phyloP scores from a whole-genome alignment of 257 asterid genomes.

The Solanum paucissectum region DNA sequence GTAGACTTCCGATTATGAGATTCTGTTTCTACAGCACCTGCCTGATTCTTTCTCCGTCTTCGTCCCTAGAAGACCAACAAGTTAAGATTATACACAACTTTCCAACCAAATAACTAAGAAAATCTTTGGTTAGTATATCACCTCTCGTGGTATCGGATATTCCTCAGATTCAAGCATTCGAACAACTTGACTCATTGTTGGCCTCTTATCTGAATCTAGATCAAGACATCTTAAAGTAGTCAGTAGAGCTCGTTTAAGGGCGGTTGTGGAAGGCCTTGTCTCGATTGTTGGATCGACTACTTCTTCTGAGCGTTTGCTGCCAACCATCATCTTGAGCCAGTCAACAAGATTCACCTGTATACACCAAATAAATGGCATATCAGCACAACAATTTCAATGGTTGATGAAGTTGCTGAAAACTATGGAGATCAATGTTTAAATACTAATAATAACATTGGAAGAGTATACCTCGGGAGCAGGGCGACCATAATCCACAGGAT shows the following conservation, averaged over 20 bases:
- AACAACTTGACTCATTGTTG: conserved; percentile 77
- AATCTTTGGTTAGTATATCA: not conserved
- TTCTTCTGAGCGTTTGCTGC: conserved; percentile 44
- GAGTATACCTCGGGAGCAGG: conserved; percentile 52
- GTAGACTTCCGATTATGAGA: conserved; percentile 9
- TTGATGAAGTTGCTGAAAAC: not conserved
- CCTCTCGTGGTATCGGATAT: conserved; percentile 71
- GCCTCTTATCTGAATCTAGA: conserved; percentile 67
- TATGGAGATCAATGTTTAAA: not conserved
- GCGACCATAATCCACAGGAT: conserved; percentile 68
- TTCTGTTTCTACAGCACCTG: not conserved
- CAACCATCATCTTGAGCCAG: conserved; percentile 91
- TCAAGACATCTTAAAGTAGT: conserved; percentile 77
- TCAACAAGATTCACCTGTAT: conserved; percentile 69
- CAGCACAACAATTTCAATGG: not conserved
- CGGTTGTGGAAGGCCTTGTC: conserved; percentile 49
- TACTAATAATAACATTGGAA: not conserved
- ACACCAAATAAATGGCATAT: not conserved
- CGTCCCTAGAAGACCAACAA: conserved; percentile 28
- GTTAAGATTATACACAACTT: not conserved
- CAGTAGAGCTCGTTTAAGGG: conserved; percentile 61
- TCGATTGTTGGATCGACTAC: conserved; percentile 65
- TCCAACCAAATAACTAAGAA: not conserved
- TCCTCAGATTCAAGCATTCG: conserved; percentile 84
- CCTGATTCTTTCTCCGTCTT: conserved; percentile 28